These are phyloP conservation scores for Candida lessepsii DNA, from an alignment of 805 yeast genomes.

Conservation along the genomic window DNA sequence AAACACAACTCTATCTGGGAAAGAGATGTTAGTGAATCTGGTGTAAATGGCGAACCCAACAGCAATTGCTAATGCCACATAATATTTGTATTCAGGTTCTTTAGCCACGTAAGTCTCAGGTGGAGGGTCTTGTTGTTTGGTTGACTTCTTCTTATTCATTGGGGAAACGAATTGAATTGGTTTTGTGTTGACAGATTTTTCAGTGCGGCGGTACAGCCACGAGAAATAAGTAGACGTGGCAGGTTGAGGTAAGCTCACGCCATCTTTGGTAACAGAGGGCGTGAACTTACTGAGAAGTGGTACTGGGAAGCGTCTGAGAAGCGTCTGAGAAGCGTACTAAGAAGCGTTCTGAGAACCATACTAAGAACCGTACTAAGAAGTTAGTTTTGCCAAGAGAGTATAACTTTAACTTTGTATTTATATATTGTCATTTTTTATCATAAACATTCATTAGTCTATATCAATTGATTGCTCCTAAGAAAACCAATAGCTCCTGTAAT, in stretches of 20 bases:
- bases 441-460: too few species aligned
- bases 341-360: too few species aligned
- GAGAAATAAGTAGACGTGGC: background rate
- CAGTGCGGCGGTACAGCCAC: background rate
- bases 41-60: constrained; percentile 47
- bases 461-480: too few species aligned
- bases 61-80: constrained; percentile 34
- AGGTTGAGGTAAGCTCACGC: too few species aligned
- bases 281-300: too few species aligned
- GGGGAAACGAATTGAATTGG: background rate
- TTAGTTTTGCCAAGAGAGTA: too few species aligned
- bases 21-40: constrained; percentile 60
- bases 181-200: background rate
- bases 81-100: constrained; percentile 32
- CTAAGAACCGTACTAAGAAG: too few species aligned
- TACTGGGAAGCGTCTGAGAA: too few species aligned
- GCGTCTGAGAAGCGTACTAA: too few species aligned
- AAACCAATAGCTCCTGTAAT: too few species aligned
- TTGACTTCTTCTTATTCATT: constrained; percentile 6
- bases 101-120: constrained; percentile 10
- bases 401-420: background rate
- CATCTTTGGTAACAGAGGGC: too few species aligned
- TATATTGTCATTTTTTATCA: too few species aligned
- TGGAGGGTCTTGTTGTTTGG: constrained; percentile 1
- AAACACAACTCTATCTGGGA: constrained; percentile 75